Evolutionary conservation across 176 grass and related monocot species (phyloP), one percentile per base, ranked within the genome.

Genomic region (Thalia dealbata): DNA sequence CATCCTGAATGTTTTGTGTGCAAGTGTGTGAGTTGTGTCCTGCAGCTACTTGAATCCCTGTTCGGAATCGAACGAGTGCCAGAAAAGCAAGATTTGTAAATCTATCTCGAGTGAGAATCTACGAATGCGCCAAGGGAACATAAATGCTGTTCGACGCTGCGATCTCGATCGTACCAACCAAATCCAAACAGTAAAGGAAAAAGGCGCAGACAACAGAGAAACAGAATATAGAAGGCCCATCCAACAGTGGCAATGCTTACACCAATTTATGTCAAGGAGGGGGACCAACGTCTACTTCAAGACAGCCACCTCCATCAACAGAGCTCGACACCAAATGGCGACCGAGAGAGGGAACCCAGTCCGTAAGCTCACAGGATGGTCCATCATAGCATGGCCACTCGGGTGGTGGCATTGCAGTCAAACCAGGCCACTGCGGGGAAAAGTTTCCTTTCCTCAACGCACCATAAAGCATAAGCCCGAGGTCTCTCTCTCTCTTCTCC

Each of bases 141-240:
- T 66, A 64, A 66, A 76, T 52, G 43, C 24, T 44, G 27, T 76
- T 65, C 61, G 43, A 65, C 60, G 27, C 15, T 50, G 6, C 8
- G 52, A 71, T 30, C 67, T 6, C 66, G 61, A 71, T 71, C 67
- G 11, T 50, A 71, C 77, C 77, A n/a, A 79, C 77, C 77, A 79
- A 79, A 79, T 79, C 77, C 25, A 79, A 79, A 50, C 52, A 71
- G 77, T 55, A n/a, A 48, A 71, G 67, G 52, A 50, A 79, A 79
- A 71, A 38, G 32, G 52, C 32, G 61, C 67, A 43, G 52, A 18
- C 42, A 79, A 71, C 77, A 79, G 54, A 79, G 58, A 61, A 79
- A 46, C 26, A 61, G 77, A 79, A 71, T 70, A 61, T 45, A 61
- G 30, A 76, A 44, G 35, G 24, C 15, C 77, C 67, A 63, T 71